A percentile compares a stretch with the other conserved stretches of the same genome.
These are phyloP conservation scores for Pilatotrama ljubarskyi DNA, from an alignment of 768 basidiomycete species.

Conservation along the genomic window DNA sequence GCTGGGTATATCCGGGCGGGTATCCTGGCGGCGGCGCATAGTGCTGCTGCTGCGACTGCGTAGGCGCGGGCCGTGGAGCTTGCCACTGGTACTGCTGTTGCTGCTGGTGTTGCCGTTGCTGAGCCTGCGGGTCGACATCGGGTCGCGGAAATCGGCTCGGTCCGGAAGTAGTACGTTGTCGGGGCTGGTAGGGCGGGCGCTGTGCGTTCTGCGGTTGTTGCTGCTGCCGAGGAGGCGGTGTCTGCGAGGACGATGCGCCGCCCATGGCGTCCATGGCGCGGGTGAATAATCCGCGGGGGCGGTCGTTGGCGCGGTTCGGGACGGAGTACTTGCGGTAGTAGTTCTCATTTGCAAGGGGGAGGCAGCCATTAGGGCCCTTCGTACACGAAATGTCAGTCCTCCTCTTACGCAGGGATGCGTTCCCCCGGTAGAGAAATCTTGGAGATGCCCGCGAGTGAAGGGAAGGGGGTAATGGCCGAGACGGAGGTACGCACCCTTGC, in stretches of 20 bases:
- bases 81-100: slow-evolving; percentile 5
- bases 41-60: slow-evolving; percentile 1
- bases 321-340: slow-evolving; percentile 67
- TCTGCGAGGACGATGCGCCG: slow-evolving; percentile 26
- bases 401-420: no score
- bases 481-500: slow-evolving; percentile 40
- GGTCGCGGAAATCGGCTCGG: slow-evolving; percentile 52
- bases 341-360: slow-evolving; percentile 57
- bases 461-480: not conserved
- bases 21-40: slow-evolving; percentile 14
- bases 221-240: slow-evolving; percentile 19
- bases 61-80: not conserved
- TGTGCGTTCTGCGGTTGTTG: slow-evolving; percentile 14
- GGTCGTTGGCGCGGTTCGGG: slow-evolving; percentile 40
- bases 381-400: not conserved
- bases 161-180: slow-evolving; percentile 30
- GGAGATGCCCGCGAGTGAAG: no score
- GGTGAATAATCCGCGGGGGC: slow-evolving; percentile 46
- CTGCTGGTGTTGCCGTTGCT: slow-evolving; percentile 8
- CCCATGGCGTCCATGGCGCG: slow-evolving; percentile 38
- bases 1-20: slow-evolving; percentile 10
- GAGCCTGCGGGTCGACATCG: slow-evolving; percentile 53
- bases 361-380: slow-evolving; percentile 62
- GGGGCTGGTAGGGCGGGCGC: slow-evolving; percentile 26
- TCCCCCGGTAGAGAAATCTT: no score